phyloP scores from a whole-genome alignment of 352 stramenopile species.

The Elongisporangium prolatum region DNA sequence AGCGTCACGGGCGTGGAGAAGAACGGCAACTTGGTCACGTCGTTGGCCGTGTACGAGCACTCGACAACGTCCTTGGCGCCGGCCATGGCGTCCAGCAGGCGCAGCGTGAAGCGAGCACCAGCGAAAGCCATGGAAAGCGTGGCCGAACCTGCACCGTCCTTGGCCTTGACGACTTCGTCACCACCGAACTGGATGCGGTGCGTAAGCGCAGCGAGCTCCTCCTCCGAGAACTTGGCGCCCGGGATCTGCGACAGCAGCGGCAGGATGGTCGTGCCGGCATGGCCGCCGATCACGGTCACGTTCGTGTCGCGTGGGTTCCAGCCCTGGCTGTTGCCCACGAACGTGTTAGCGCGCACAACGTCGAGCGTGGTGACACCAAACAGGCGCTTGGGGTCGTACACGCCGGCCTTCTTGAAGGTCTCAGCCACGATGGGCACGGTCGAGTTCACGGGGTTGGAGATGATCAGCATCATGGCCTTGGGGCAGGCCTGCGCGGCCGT shows the following conservation, averaged over 20 bases:
- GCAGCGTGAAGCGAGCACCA: conserved; percentile 91
- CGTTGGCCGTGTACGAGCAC: conserved; percentile 97
- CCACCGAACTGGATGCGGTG: conserved; percentile 94
- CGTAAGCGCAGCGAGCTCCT: conserved; percentile 93
- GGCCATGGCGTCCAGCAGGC: conserved; percentile 93
- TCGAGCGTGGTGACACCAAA: conserved; percentile 99
- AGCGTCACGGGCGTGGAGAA: conserved; percentile 96
- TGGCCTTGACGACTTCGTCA: conserved; percentile 95
- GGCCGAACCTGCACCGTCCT: conserved; percentile 97
- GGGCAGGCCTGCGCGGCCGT: conserved; percentile 95
- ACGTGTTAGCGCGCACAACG: conserved; percentile 97
- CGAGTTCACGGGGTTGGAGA: conserved; percentile 99
- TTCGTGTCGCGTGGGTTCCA: conserved; percentile 78
- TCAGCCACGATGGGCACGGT: conserved; percentile 99
- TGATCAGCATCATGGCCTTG: conserved; percentile 95
- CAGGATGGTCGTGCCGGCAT: conserved; percentile 99
- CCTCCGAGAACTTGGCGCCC: conserved; percentile 91
- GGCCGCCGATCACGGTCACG: conserved; percentile 97
- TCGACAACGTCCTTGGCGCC: conserved; percentile 94
- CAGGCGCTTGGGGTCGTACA: conserved; percentile 97
- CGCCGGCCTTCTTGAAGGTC: conserved; percentile 94
- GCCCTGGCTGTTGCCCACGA: conserved; percentile 79
- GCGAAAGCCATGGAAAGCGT: conserved; percentile 99
- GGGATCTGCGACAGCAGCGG: conserved; percentile 96
- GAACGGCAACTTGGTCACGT: conserved; percentile 93